Conservation (phyloP, 176 grass and related monocot genomes). For the Pontederia paniculata region DNA sequence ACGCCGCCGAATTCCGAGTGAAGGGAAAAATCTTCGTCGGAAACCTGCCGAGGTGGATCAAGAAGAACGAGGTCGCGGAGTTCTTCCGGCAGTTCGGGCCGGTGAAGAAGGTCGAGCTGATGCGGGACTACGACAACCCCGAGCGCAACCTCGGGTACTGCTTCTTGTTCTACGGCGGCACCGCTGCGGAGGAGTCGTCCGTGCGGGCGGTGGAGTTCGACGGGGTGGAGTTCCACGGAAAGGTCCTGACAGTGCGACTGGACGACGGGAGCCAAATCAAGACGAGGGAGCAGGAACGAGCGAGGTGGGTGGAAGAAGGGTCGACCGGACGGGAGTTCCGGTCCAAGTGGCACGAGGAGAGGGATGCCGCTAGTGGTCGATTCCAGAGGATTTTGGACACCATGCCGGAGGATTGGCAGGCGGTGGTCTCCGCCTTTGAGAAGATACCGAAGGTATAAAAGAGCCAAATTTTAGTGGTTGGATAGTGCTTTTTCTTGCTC, state of each 20-base stretch:
- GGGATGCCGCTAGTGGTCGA: slow-evolving; percentile 47
- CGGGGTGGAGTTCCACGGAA: slow-evolving; percentile 71
- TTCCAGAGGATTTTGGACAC: slow-evolving; percentile 65
- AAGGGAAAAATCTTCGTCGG: slow-evolving; percentile 83
- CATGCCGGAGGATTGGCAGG: slow-evolving; percentile 73
- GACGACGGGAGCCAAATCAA: slow-evolving; percentile 68
- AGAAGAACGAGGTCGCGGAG: slow-evolving; percentile 57
- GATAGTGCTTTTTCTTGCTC: too few relatives aligned
- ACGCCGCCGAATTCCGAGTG: slow-evolving; percentile 34
- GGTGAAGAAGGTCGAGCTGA: slow-evolving; percentile 66
- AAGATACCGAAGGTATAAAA: slow-evolving; percentile 67
- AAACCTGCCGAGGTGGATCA: slow-evolving; percentile 59
- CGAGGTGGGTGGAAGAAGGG: slow-evolving; percentile 21
- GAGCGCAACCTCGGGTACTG: slow-evolving; percentile 85
- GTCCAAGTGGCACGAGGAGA: slow-evolving; percentile 67
- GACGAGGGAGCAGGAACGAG: slow-evolving; percentile 52
- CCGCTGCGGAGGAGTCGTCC: slow-evolving; percentile 35
- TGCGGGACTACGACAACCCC: slow-evolving; percentile 56
- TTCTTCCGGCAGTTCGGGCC: slow-evolving; percentile 95
- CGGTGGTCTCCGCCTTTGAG: slow-evolving; percentile 79
- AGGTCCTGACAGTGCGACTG: slow-evolving; percentile 57
- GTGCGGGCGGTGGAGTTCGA: slow-evolving; percentile 60
- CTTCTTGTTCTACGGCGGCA: slow-evolving; percentile 69
- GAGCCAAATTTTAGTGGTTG: too few relatives aligned
- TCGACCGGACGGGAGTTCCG: slow-evolving; percentile 29